A percentile compares a stretch with the other conserved stretches of the same genome.
Conservation (phyloP, 2,329 filamentous ascomycete species). For the Botryotinia globosa region DNA sequence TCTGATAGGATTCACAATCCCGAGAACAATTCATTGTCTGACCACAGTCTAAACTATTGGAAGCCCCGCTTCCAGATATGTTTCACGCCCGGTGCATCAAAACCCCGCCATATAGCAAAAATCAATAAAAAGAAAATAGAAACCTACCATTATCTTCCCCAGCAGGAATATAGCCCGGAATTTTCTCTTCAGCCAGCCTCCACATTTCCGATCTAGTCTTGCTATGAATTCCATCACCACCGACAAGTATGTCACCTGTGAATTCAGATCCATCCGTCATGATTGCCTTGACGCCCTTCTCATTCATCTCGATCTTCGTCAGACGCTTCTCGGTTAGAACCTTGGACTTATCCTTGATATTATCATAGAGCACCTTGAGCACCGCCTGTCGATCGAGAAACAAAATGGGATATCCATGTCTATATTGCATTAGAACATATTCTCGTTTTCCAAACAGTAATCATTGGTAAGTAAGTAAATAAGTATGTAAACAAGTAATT, state of each 20-base stretch:
- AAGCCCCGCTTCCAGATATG: background rate
- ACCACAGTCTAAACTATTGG: background rate
- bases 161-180: constrained; percentile 23
- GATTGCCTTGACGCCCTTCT: constrained; percentile 15
- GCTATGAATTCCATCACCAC: constrained; percentile 25
- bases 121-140: background rate
- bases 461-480: too few relatives aligned
- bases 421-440: background rate
- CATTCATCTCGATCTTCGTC: constrained; percentile 10
- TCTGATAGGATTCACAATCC: background rate
- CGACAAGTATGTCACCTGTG: constrained; percentile 22
- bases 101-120: background rate
- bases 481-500: background rate
- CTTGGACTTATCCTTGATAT: constrained; percentile 21
- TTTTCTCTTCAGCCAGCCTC: constrained; percentile 27
- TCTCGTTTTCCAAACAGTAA: background rate
- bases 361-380: constrained; percentile 38
- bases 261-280: constrained; percentile 16
- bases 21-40: background rate
- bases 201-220: constrained; percentile 34
- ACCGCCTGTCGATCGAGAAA: constrained; percentile 41
- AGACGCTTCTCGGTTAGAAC: constrained; percentile 19
- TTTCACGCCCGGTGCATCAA: background rate
- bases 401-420: constrained; percentile 22
- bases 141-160: constrained; percentile 19